Evolutionary conservation across 208 protist species (phyloP).

Genomic region (Wallacemonas sp.): DNA sequence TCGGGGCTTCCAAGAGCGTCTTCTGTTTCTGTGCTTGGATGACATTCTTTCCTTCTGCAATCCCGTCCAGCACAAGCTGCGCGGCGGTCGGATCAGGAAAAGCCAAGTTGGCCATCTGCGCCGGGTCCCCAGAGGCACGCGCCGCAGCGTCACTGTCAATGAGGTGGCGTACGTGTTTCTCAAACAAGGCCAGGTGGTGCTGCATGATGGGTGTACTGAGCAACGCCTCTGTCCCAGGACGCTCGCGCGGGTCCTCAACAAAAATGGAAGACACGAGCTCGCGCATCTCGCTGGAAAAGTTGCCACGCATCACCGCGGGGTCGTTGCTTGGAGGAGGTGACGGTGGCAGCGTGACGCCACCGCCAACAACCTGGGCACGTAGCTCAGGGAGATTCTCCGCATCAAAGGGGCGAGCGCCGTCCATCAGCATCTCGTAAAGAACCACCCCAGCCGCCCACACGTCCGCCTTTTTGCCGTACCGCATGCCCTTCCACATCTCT

Average conservation of each 20-base stretch:
- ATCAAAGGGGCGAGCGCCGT: constrained; percentile 69
- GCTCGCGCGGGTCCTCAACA: constrained; percentile 53
- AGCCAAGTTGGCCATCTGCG: constrained; percentile 25
- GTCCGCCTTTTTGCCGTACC: constrained; percentile 88
- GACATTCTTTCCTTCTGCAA: constrained; percentile 60
- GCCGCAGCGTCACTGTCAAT: constrained; percentile 37
- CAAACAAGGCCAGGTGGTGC: constrained; percentile 75
- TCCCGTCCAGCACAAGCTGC: constrained; percentile 46
- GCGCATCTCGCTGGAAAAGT: constrained; percentile 70
- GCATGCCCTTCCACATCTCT: constrained; percentile 85
- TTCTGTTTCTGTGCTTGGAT: constrained; percentile 39
- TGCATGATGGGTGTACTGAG: constrained; percentile 79
- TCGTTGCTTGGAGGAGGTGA: constrained; percentile 19
- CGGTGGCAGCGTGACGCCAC: constrained; percentile 49
- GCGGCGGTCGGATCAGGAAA: constrained; percentile 39
- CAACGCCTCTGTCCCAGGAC: constrained; percentile 70
- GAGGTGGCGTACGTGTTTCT: constrained; percentile 57
- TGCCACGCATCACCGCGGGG: background rate
- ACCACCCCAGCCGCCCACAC: constrained; percentile 86
- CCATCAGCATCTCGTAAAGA: constrained; percentile 85
- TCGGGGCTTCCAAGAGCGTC: constrained; percentile 16
- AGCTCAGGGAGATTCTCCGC: constrained; percentile 58
- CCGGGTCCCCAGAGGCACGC: constrained; percentile 14
- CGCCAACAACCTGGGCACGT: constrained; percentile 45
- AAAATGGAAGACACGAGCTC: constrained; percentile 70